These are phyloP conservation scores for Sclerotiophoma versabilis DNA, from an alignment of 2,329 filamentous ascomycete genomes.

Conservation along the genomic window DNA sequence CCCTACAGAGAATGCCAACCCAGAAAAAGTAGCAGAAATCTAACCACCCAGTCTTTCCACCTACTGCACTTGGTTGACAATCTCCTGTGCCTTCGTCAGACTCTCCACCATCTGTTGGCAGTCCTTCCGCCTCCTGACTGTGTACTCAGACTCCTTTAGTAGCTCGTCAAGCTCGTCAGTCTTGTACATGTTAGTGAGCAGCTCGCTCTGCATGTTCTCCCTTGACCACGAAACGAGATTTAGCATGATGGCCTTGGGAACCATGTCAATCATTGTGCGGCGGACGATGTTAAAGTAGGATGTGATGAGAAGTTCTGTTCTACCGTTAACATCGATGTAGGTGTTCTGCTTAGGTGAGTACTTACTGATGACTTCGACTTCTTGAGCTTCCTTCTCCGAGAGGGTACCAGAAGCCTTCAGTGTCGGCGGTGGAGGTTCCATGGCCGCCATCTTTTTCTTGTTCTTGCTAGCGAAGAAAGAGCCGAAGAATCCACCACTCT, in stretches of 20 bases:
- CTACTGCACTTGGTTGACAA: conserved; percentile 76
- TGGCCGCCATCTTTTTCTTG: conserved; percentile 99
- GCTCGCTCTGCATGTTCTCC: conserved; percentile 97
- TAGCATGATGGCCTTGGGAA: conserved; percentile 98
- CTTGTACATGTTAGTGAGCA: conserved; percentile 97
- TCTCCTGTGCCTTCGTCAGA: conserved; percentile 86
- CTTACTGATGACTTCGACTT: conserved; percentile 98
- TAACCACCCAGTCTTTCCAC: conserved; percentile 13
- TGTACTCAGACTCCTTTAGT: conserved; percentile 98
- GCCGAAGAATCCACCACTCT: conserved; percentile 82
- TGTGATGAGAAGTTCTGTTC: conserved; percentile 84
- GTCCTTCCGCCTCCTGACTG: conserved; percentile 91
- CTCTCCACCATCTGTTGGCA: conserved; percentile 99
- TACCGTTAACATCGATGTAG: conserved; percentile 23
- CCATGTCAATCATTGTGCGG: conserved; percentile 99
- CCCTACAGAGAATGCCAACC: conserved; percentile 30
- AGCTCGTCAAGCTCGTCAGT: conserved; percentile 88
- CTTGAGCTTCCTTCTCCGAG: conserved; percentile 91
- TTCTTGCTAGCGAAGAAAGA: conserved; percentile 99
- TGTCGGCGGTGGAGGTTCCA: conserved; percentile 92
- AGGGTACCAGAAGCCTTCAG: conserved; percentile 94
- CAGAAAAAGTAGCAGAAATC: conserved; percentile 21
- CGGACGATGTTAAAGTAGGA: conserved; percentile 99
- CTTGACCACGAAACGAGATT: conserved; percentile 95
- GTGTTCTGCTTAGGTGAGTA: conserved; percentile 29